These are phyloP conservation scores for Schizochytrium sp. DNA, from an alignment of 108 stramenopile species.

Conservation along the genomic window DNA sequence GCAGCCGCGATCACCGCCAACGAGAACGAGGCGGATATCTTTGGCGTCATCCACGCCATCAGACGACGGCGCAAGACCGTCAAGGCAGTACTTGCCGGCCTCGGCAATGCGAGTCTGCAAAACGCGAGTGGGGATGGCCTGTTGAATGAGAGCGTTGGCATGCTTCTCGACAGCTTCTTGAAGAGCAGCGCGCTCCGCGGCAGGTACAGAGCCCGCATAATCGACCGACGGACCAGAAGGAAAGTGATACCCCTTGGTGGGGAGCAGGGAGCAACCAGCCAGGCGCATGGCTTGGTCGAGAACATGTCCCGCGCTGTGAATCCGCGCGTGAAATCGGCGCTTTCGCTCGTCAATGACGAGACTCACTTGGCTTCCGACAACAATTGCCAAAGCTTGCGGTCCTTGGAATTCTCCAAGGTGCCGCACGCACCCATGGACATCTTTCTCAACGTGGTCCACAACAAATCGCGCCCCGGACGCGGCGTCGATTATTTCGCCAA, in stretches of 20 bases:
- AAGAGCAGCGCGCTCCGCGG: not conserved
- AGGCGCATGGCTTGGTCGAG: slow-evolving; percentile 68
- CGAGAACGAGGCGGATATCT: not conserved
- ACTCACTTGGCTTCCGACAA: slow-evolving; percentile 27
- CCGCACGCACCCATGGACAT: slow-evolving; percentile 48
- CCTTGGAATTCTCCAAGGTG: slow-evolving; percentile 24
- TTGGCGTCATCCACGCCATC: not conserved
- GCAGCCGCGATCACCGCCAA: not conserved
- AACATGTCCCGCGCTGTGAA: slow-evolving; percentile 78
- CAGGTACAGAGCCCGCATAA: slow-evolving; percentile 10
- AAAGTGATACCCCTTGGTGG: slow-evolving; percentile 73
- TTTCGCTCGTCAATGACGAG: slow-evolving; percentile 47
- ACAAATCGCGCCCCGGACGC: not conserved
- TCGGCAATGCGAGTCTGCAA: not conserved
- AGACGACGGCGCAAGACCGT: not conserved
- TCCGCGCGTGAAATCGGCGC: slow-evolving; percentile 58
- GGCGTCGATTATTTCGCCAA: slow-evolving; percentile 38
- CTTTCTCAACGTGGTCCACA: slow-evolving; percentile 37
- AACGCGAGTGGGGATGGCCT: not conserved
- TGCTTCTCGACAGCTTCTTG: not conserved
- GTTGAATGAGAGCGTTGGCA: not conserved
- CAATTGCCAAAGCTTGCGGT: slow-evolving; percentile 15
- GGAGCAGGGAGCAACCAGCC: slow-evolving; percentile 41
- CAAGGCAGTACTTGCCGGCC: not conserved
- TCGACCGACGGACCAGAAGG: slow-evolving; percentile 66